These are phyloP conservation scores for Neofusicoccum cordaticola DNA, from an alignment of 2,329 filamentous ascomycete species.

Conservation along the genomic window DNA sequence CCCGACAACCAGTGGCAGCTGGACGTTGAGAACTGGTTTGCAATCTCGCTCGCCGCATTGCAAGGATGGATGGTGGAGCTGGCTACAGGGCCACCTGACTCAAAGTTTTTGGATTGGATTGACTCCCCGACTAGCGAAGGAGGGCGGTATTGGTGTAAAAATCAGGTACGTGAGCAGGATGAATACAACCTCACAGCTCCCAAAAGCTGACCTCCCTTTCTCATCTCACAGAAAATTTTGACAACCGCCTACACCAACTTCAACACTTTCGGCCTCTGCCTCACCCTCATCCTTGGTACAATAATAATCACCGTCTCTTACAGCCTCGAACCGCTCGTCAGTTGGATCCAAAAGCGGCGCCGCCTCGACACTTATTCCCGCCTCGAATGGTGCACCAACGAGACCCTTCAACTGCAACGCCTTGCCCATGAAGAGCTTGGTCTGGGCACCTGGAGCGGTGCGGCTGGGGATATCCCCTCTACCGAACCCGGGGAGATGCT, in stretches of 20 bases:
- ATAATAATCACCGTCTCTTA: slow-evolving; percentile 22
- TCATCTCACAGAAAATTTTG: slow-evolving; percentile 18
- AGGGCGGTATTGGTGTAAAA: background rate
- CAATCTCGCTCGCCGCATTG: background rate
- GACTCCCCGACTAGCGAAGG: background rate
- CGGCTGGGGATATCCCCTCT: background rate
- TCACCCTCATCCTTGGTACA: slow-evolving; percentile 24
- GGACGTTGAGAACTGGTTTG: slow-evolving; percentile 21
- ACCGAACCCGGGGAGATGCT: background rate
- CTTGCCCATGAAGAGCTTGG: slow-evolving; percentile 15
- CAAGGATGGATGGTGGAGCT: slow-evolving; percentile 14
- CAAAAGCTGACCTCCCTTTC: background rate
- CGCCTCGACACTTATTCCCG: slow-evolving; percentile 15
- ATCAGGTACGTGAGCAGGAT: background rate
- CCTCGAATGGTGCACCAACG: slow-evolving; percentile 18
- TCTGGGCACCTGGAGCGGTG: slow-evolving; percentile 18
- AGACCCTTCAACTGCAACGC: slow-evolving; percentile 19
- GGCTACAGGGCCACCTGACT: slow-evolving; percentile 14
- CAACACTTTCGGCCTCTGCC: slow-evolving; percentile 23
- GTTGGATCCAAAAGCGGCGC: slow-evolving; percentile 13
- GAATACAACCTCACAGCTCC: background rate
- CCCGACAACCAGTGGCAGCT: slow-evolving; percentile 24
- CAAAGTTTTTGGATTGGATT: background rate
- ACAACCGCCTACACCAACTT: slow-evolving; percentile 21
- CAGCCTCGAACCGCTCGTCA: background rate